phyloP scores from a whole-genome alignment of 2,329 filamentous ascomycete species.

The Beauveria sp. region DNA sequence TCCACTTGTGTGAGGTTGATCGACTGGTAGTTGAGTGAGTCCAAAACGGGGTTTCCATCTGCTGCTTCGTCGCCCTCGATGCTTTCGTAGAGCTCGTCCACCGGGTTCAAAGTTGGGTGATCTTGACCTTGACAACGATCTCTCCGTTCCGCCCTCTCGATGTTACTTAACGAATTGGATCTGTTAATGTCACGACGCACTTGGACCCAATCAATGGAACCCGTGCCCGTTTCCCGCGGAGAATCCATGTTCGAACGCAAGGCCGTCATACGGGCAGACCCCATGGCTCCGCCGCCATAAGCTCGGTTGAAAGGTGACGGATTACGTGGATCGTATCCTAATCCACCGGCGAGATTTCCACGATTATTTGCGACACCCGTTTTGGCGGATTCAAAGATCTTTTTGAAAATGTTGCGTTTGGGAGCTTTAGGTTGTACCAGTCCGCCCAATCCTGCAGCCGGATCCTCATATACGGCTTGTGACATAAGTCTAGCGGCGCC shows the following conservation, averaged over 20 bases:
- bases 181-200: conserved; percentile 92
- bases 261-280: conserved; percentile 25
- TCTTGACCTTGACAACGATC: conserved; percentile 95
- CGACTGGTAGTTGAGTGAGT: conserved; percentile 71
- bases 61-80: conserved; percentile 85
- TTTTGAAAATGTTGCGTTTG: conserved; percentile 88
- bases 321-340: conserved; percentile 36
- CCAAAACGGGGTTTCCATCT: conserved; percentile 73
- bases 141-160: conserved; percentile 74
- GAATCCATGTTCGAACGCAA: conserved; percentile 37
- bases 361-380: conserved; percentile 85
- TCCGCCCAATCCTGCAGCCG: conserved; percentile 66
- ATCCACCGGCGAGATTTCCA: conserved; percentile 64
- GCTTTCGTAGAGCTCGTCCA: conserved; percentile 78
- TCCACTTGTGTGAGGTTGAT: conserved; percentile 84
- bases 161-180: conserved; percentile 84
- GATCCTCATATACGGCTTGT: conserved; percentile 58
- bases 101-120: conserved; percentile 76
- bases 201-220: conserved; percentile 85
- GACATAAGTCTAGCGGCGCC: conserved; percentile 50
- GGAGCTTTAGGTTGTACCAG: conserved; percentile 68
- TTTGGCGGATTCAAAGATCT: conserved; percentile 89
- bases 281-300: conserved; percentile 21
- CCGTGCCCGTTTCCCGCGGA: conserved; percentile 53
- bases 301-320: conserved; percentile 35